phyloP scores from a whole-genome alignment of 305 asterid species.

The Caryopteris hybrid region DNA sequence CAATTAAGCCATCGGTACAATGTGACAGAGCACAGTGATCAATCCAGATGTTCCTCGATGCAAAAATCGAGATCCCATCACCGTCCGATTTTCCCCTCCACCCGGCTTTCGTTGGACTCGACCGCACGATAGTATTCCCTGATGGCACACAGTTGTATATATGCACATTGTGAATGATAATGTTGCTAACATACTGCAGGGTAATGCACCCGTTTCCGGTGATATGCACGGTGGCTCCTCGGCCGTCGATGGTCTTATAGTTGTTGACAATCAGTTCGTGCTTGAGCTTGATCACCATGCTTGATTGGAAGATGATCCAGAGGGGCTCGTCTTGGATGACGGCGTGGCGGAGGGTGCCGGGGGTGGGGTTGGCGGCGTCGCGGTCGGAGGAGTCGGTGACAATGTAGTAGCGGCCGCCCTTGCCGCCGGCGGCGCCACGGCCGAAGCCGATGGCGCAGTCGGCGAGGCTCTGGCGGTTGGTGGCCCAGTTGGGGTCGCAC shows the following conservation, averaged over 20 bases:
- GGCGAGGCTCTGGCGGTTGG: conserved; percentile 65
- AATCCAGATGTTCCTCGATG: conserved; percentile 55
- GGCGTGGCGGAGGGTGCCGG: conserved; percentile 80
- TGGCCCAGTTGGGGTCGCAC: conserved; percentile 67
- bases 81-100: conserved; percentile 60
- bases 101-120: conserved; percentile 49
- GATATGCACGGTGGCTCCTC: conserved; percentile 46
- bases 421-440: conserved; percentile 50
- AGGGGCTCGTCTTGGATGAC: conserved; percentile 83
- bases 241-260: conserved; percentile 52
- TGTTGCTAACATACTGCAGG: conserved; percentile 38
- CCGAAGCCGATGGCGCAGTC: conserved; percentile 81
- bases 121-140: conserved; percentile 50
- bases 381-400: conserved; percentile 73
- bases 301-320: conserved; percentile 66
- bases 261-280: conserved; percentile 55
- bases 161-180: conserved; percentile 54
- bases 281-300: conserved; percentile 59
- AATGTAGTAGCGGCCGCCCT: conserved; percentile 61
- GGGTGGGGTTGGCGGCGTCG: conserved; percentile 50
- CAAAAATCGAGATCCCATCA: conserved; percentile 51
- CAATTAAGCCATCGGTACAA: conserved; percentile 64
- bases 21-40: conserved; percentile 63
- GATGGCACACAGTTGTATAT: conserved; percentile 50
- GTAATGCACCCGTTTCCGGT: conserved; percentile 68